These are phyloP conservation scores for Panellus pusillus DNA, from an alignment of 768 basidiomycete genomes.

Conservation along the genomic window DNA sequence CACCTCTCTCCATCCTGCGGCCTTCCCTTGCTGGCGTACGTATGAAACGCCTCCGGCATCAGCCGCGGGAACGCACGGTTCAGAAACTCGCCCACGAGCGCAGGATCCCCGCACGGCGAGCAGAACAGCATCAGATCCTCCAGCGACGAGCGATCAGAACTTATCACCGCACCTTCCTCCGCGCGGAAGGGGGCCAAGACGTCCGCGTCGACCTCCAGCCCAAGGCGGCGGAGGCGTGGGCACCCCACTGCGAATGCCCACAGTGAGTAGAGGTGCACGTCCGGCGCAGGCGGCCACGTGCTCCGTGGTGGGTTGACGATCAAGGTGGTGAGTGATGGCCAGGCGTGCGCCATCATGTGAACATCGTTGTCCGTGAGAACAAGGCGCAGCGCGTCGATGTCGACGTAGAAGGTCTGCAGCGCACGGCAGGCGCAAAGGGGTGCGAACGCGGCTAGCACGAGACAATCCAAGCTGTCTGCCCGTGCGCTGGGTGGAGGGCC, in stretches of 20 bases:
- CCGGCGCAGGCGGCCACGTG: not conserved
- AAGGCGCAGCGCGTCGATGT: slow-evolving; percentile 9
- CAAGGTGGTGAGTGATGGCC: slow-evolving; percentile 10
- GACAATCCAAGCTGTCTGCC: not conserved
- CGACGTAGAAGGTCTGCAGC: slow-evolving; percentile 17
- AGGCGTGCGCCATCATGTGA: slow-evolving; percentile 14
- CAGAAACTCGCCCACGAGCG: slow-evolving; percentile 13
- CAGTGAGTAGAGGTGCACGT: slow-evolving; percentile 12
- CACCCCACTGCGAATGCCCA: slow-evolving; percentile 14
- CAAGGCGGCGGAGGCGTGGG: slow-evolving; percentile 9
- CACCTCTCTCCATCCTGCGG: slow-evolving; percentile 7
- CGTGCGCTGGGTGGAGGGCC: not conserved
- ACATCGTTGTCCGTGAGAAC: slow-evolving; percentile 14
- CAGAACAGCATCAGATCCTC: slow-evolving; percentile 15
- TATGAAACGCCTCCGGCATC: slow-evolving; percentile 3
- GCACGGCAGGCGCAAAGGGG: slow-evolving; percentile 13
- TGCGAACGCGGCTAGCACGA: slow-evolving; percentile 12
- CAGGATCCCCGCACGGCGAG: slow-evolving; percentile 18
- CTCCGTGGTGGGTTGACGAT: slow-evolving; percentile 6
- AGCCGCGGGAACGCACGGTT: slow-evolving; percentile 18
- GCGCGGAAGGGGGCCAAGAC: not conserved
- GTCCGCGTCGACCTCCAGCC: slow-evolving; percentile 16
- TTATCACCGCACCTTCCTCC: not conserved
- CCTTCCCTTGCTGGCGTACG: not conserved
- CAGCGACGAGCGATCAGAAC: not conserved